Evolutionary conservation across 352 stramenopile species (phyloP), one percentile per base, ranked within the genome.

Genomic region (Globisporangium barbulae): DNA sequence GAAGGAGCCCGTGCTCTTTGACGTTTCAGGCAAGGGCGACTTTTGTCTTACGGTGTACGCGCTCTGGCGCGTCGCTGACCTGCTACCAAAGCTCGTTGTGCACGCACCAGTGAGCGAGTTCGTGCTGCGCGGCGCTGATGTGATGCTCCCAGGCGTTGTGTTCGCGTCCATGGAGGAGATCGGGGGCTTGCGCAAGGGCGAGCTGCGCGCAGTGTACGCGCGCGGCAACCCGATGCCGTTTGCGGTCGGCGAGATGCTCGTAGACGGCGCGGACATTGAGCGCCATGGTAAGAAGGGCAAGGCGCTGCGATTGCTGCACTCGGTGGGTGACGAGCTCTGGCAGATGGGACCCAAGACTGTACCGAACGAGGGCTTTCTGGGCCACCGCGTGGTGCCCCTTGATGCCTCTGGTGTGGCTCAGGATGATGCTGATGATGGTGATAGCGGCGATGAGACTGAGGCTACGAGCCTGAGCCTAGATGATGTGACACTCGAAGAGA

Each of bases 111-210:
- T 92, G 69, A 96, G 87, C 53, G 71, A 90, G 52, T 96, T 89
- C 33, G 77, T 94, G 41, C 65, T 96, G 28, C 78, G 85, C 37
- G 87, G 87, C 8, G 87, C 87, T 0, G 87, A 94, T 53, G 83
- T 93, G 53, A 96, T 96, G 87, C 70, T 93, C 41, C 87, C 87
- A 0, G 87, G 87, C 5, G 85, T 96, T 2, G 77, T 96, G 7
- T 87, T 91, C 49, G 54, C 76, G 44, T 82, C 70, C 2, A 33
- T 54, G 10, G 80, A 92, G 19, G 72, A 92, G 45, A 41, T 90
- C 7, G 61, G 75, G 49, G 53, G 70, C 30, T 74, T 96, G 10
- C 71, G 69, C 37, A 91, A 91, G 56, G 83, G 84, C 1, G 79
- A 93, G 53, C 17, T 93, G 21, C 72, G 83, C 28, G 79, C 80